A percentile compares a stretch with the other conserved stretches of the same genome.
Evolutionary conservation across 495 filamentous ascomycete genomes (phyloP).

Genomic region (Lineolata rhizophorae): DNA sequence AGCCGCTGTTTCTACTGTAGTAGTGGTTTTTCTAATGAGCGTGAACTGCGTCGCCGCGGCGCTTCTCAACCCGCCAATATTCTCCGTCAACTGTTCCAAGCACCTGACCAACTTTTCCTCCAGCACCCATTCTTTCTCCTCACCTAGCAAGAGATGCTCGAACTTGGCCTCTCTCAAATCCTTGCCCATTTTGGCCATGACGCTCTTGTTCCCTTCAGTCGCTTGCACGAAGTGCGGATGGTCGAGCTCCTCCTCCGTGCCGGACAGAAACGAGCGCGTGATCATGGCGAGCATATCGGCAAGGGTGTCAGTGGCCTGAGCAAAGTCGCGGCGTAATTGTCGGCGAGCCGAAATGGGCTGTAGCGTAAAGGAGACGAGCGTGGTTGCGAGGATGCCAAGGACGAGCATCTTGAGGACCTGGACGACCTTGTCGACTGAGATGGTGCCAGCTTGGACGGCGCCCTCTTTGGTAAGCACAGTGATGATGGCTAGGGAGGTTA

Average conservation of each 20-base stretch:
- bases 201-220: constrained; percentile 41
- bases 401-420: constrained; percentile 83
- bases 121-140: constrained; percentile 59
- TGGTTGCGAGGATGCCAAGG: constrained; percentile 59
- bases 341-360: constrained; percentile 64
- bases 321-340: constrained; percentile 53
- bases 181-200: constrained; percentile 52
- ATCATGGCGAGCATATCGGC: constrained; percentile 66
- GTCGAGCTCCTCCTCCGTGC: constrained; percentile 56
- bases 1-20: too few species aligned
- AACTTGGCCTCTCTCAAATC: constrained; percentile 72
- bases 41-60: constrained; percentile 77
- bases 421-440: constrained; percentile 60
- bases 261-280: constrained; percentile 65
- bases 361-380: constrained; percentile 53
- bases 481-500: constrained; percentile 80
- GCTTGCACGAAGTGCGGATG: constrained; percentile 39
- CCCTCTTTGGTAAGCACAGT: constrained; percentile 86
- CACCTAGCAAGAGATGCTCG: constrained; percentile 71
- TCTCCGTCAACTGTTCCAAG: constrained; percentile 71
- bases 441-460: constrained; percentile 53
- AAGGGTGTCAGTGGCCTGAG: constrained; percentile 50
- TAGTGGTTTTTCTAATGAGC: constrained; percentile 44
- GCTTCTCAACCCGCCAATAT: constrained; percentile 76
- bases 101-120: constrained; percentile 65